Evolutionary conservation across 2,329 filamentous ascomycete species (phyloP).

Genomic region (Bipolaris victoriae): DNA sequence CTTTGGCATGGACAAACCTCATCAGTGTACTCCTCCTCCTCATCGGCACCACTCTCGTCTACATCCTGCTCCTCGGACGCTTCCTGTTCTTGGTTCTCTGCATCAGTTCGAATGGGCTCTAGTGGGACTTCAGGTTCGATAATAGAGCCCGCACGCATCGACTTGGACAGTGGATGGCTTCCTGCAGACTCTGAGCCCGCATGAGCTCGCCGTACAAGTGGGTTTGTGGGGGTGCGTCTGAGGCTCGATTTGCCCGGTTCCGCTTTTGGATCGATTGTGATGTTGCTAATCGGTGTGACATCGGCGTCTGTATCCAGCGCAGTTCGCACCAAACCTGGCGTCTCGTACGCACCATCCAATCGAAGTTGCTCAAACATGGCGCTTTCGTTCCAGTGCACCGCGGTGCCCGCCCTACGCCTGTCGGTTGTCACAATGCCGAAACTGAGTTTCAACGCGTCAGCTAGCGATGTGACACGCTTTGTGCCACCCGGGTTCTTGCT

Average conservation of each 20-base stretch:
- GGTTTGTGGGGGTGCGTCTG: conserved; percentile 33
- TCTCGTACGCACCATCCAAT: conserved; percentile 52
- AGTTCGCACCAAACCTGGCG: conserved; percentile 38
- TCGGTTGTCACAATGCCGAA: conserved; percentile 96
- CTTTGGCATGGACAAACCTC: conserved; percentile 51
- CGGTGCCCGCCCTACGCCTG: conserved; percentile 52
- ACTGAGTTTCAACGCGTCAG: conserved; percentile 94
- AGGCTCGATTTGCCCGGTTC: conserved; percentile 39
- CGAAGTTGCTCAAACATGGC: conserved; percentile 67
- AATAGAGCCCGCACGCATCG: conserved; percentile 44
- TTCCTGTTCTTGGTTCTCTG: conserved; percentile 26
- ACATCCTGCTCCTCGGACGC: conserved; percentile 21
- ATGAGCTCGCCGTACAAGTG: conserved; percentile 40
- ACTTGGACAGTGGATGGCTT: conserved; percentile 44
- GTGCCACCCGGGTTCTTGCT: conserved; percentile 98
- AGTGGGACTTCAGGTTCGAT: conserved; percentile 41
- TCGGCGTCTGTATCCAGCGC: conserved; percentile 45
- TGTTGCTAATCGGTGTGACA: conserved; percentile 37
- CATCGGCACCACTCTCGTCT: conserved; percentile 34
- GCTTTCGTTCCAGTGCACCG: conserved; percentile 72
- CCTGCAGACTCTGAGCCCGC: conserved; percentile 32
- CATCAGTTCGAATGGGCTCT: conserved; percentile 31
- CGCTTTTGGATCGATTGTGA: conserved; percentile 32
- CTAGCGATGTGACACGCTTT: conserved; percentile 93
- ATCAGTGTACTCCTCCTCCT: conserved; percentile 67